Evolutionary conservation across 2,329 filamentous ascomycete species (phyloP).

Genomic region (Aschersonia sp.): DNA sequence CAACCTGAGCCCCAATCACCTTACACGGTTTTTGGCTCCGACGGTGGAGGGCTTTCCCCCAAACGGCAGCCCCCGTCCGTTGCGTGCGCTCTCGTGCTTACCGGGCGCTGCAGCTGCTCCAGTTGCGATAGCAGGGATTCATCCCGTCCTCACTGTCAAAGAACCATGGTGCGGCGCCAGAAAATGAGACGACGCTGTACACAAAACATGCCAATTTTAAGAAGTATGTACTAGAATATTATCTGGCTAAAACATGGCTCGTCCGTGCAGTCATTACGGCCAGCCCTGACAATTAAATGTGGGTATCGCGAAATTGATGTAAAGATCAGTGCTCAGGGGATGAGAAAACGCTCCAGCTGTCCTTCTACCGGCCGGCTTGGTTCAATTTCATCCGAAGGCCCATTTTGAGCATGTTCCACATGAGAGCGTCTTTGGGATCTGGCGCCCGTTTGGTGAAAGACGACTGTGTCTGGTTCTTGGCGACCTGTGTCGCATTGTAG

Average conservation of each 20-base stretch:
- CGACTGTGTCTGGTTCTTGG: neutral
- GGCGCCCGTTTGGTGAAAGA: neutral
- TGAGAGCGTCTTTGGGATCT: conserved; percentile 3
- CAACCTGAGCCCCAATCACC: neutral
- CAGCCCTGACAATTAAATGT: neutral
- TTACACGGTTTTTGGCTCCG: neutral
- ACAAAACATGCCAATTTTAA: too few species aligned
- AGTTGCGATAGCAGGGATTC: too few species aligned
- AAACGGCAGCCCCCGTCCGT: neutral
- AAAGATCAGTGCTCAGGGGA: neutral
- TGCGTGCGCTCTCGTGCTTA: too few species aligned
- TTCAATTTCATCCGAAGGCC: conserved; percentile 3
- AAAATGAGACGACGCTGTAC: too few species aligned
- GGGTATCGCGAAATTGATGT: neutral
- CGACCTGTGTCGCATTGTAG: conserved; percentile 13
- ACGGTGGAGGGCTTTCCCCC: neutral
- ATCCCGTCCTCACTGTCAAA: too few species aligned
- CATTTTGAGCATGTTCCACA: conserved; percentile 6
- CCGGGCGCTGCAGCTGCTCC: too few species aligned
- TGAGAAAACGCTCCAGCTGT: neutral
- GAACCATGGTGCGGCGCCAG: too few species aligned
- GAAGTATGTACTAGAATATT: too few species aligned
- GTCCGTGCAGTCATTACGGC: neutral
- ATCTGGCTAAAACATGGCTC: too few species aligned
- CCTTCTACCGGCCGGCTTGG: neutral